These are phyloP conservation scores for Beauveria australis DNA, from an alignment of 2,329 filamentous ascomycete species.

Conservation along the genomic window DNA sequence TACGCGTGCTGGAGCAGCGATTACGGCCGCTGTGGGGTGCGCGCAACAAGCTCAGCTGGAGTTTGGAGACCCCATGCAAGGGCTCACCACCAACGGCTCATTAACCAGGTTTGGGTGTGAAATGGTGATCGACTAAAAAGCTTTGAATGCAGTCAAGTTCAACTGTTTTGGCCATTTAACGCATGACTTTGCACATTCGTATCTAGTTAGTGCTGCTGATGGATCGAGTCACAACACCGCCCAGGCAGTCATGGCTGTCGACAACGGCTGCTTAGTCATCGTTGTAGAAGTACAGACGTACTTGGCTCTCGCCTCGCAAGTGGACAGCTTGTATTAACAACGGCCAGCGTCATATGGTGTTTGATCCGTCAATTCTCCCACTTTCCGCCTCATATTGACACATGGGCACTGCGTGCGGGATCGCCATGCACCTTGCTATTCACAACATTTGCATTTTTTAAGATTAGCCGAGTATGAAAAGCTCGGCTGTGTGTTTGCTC, in stretches of 20 bases:
- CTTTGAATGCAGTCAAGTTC: not conserved
- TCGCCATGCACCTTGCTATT: constrained; percentile 2
- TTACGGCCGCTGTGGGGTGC: not conserved
- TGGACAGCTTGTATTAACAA: constrained; percentile 10
- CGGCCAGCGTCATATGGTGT: not conserved
- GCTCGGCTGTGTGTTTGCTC: constrained; percentile 29
- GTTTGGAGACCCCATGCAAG: not conserved
- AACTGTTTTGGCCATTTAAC: not conserved
- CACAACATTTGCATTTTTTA: not conserved
- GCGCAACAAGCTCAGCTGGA: not conserved
- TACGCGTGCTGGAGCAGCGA: constrained; percentile 6
- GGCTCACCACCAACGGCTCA: not conserved
- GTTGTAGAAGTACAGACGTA: not conserved
- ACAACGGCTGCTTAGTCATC: constrained; percentile 4
- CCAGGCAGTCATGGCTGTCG: not conserved
- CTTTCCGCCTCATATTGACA: not conserved
- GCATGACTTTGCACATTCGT: no score
- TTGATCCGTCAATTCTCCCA: not conserved
- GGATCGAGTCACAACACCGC: no score
- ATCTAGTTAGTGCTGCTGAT: no score
- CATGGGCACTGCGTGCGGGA: not conserved
- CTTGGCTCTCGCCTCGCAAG: not conserved
- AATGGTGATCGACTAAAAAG: not conserved
- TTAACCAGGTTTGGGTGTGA: not conserved
- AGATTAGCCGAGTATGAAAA: constrained; percentile 8